These are phyloP conservation scores for Ceratocystis colombiana DNA, from an alignment of 2,329 filamentous ascomycete species.

Conservation along the genomic window DNA sequence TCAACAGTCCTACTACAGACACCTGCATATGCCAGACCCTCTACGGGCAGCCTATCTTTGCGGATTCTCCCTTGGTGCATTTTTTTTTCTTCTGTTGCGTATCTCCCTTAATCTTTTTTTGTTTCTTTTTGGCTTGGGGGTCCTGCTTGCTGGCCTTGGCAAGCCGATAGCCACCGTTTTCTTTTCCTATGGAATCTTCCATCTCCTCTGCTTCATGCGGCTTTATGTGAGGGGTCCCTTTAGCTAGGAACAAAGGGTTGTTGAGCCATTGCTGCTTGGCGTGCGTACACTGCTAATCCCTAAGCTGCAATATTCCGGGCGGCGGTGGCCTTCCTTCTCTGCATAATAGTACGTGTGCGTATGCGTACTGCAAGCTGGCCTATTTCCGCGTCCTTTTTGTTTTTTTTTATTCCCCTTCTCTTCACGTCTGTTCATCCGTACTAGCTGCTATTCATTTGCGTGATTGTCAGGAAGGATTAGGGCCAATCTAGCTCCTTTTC, in stretches of 20 bases:
- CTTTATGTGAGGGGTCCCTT: not conserved
- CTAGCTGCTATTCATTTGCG: not conserved
- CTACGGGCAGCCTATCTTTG: not conserved
- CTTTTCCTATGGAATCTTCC: not conserved
- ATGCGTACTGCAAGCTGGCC: not conserved
- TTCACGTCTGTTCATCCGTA: not conserved
- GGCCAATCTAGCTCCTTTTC: slow-evolving; percentile 1
- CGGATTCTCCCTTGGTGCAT: not conserved
- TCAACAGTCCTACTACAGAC: not conserved
- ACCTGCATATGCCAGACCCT: slow-evolving; percentile 10
- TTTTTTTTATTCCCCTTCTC: no score
- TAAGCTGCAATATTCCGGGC: not conserved
- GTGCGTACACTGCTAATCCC: not conserved
- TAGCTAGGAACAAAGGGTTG: slow-evolving; percentile 6
- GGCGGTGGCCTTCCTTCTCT: not conserved
- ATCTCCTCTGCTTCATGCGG: not conserved
- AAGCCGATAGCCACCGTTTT: not conserved
- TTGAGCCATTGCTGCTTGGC: not conserved
- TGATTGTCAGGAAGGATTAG: not conserved
- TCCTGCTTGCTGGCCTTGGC: not conserved
- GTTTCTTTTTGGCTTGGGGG: not conserved
- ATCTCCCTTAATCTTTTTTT: not conserved
- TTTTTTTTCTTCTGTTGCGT: not conserved
- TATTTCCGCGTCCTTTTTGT: not conserved
- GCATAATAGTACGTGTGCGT: not conserved